Evolutionary conservation across 345 rosid species (phyloP).

Genomic region (Aquilaria yunnanensis): DNA sequence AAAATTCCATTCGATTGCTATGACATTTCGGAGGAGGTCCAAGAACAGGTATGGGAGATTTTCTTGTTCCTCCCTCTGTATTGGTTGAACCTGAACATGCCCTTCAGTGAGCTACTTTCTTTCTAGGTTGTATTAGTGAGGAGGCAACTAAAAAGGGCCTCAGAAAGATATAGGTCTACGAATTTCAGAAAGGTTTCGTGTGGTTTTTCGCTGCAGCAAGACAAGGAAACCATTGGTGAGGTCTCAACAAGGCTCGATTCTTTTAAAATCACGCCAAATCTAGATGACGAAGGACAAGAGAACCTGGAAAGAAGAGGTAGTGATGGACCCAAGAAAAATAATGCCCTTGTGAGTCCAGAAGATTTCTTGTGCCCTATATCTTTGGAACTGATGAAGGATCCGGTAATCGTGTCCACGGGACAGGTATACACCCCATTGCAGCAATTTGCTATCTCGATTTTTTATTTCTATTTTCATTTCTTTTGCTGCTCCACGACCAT

Average conservation of each 20-base stretch:
- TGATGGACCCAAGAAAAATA: conserved; percentile 49
- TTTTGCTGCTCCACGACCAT: too few species aligned
- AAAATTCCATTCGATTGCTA: conserved; percentile 56
- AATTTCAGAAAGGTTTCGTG: conserved; percentile 35
- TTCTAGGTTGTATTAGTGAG: conserved; percentile 71
- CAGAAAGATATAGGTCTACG: conserved; percentile 58
- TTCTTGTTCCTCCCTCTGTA: neutral
- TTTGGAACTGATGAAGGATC: conserved; percentile 91
- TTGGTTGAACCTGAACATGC: neutral
- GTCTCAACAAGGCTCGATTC: too few species aligned
- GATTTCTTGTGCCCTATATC: conserved; percentile 93
- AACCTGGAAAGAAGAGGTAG: conserved; percentile 29
- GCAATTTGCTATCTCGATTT: neutral
- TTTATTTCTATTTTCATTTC: too few species aligned
- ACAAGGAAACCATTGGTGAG: conserved; percentile 22
- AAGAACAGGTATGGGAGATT: conserved; percentile 53
- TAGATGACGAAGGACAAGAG: conserved; percentile 18
- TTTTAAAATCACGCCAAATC: too few species aligned
- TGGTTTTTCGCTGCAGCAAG: conserved; percentile 42
- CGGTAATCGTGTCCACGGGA: conserved; percentile 92
- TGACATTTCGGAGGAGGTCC: conserved; percentile 79
- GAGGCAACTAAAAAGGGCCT: conserved; percentile 71
- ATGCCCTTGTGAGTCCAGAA: conserved; percentile 49
- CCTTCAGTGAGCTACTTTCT: neutral
- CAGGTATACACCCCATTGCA: conserved; percentile 39